These are phyloP conservation scores for Guadua angustifolia DNA, from an alignment of 176 grass and related monocot species.

Conservation along the genomic window DNA sequence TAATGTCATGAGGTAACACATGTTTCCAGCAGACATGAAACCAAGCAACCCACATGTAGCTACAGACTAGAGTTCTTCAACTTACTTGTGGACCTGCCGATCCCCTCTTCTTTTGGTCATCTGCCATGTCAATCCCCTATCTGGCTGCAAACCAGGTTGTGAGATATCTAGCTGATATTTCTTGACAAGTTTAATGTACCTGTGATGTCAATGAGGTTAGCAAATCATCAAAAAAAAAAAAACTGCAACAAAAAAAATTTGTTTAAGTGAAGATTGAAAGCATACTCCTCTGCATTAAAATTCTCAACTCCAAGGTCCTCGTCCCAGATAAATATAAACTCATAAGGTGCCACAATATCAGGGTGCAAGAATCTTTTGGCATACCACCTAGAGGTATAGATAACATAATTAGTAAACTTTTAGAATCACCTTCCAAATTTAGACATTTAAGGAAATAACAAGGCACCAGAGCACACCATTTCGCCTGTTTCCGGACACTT, in stretches of 20 bases:
- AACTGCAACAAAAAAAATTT: neutral
- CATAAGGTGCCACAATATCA: slow-evolving; percentile 86
- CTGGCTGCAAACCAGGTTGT: slow-evolving; percentile 86
- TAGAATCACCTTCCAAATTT: slow-evolving; percentile 20
- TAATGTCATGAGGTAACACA: slow-evolving; percentile 1
- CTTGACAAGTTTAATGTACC: slow-evolving; percentile 79
- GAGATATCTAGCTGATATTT: slow-evolving; percentile 90
- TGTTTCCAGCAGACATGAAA: neutral
- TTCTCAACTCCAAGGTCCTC: slow-evolving; percentile 93
- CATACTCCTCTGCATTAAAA: slow-evolving; percentile 91
- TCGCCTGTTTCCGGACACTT: slow-evolving; percentile 71
- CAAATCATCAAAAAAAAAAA: neutral
- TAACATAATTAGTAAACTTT: slow-evolving; percentile 7
- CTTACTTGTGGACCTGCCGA: slow-evolving; percentile 90
- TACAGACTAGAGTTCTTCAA: slow-evolving; percentile 29
- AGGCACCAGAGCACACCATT: slow-evolving; percentile 55
- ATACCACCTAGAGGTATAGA: slow-evolving; percentile 69
- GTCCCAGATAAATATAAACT: slow-evolving; percentile 95
- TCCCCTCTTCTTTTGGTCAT: slow-evolving; percentile 95
- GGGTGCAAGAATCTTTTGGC: slow-evolving; percentile 95
- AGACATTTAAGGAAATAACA: slow-evolving; percentile 9
- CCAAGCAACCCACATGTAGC: neutral
- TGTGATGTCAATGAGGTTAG: slow-evolving; percentile 12
- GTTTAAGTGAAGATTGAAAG: slow-evolving; percentile 5
- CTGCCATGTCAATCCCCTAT: slow-evolving; percentile 83